phyloP scores from a whole-genome alignment of 2,329 filamentous ascomycete species.

The Penicillium griseofulvum region DNA sequence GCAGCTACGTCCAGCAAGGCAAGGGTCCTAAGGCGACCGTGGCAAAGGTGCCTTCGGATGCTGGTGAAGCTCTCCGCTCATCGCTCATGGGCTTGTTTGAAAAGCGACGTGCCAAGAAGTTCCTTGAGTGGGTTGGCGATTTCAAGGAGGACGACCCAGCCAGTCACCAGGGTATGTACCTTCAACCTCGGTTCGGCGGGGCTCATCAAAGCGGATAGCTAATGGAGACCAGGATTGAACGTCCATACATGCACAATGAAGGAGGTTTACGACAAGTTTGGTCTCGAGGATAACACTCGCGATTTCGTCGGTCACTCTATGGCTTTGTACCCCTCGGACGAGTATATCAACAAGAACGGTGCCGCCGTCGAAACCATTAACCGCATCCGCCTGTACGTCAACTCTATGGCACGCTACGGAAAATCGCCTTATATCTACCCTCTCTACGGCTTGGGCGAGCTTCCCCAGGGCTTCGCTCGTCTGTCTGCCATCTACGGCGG shows the following conservation, averaged over 20 bases:
- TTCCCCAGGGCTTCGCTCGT: conserved; percentile 95
- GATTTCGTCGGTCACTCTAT: conserved; percentile 98
- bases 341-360: conserved; percentile 73
- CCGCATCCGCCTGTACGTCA: conserved; percentile 92
- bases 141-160: conserved; percentile 78
- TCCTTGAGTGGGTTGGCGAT: conserved; percentile 89
- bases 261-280: conserved; percentile 98
- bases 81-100: conserved; percentile 97
- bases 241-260: conserved; percentile 82
- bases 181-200: conserved; percentile 13
- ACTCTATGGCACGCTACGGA: conserved; percentile 95
- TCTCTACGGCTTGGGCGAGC: conserved; percentile 92
- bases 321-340: conserved; percentile 89
- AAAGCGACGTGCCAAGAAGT: conserved; percentile 94
- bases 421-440: conserved; percentile 99
- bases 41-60: conserved; percentile 94
- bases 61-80: conserved; percentile 82
- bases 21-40: conserved; percentile 79
- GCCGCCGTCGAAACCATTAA: conserved; percentile 80
- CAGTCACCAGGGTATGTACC: conserved; percentile 77
- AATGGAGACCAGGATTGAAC: conserved; percentile 64
- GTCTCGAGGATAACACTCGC: conserved; percentile 80
- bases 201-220: conserved; percentile 12
- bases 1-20: conserved; percentile 94
- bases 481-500: conserved; percentile 97